Base-by-base conservation (phyloP, 2,329 filamentous ascomycete species). In the Diaporthe sp. region DNA sequence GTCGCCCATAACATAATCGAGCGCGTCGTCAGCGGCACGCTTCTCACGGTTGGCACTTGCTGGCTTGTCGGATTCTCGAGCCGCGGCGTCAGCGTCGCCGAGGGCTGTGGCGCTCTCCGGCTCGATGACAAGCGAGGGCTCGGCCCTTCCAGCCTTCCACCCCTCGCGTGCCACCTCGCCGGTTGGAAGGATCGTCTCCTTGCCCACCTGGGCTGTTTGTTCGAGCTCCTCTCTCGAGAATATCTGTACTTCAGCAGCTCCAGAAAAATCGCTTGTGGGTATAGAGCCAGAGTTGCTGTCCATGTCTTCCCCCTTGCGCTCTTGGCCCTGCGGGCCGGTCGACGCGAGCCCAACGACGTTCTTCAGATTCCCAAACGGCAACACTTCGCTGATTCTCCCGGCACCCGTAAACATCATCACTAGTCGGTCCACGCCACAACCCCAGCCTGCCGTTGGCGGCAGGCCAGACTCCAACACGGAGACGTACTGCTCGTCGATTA, bases 401-500 rank as follows among this genome's bases (percentile, higher is more conserved):
- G 92, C 89, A 0, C 94, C 95, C 1, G 93, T 91, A 80, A 98
- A 94, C 67, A 98, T 85, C 97, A 99, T 99, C 51, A 95, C 93
- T 71, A 99, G 87, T 72, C 97, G 89, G 85, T 99, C 97, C 57
- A 99, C 87, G 1, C 97, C 97, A 80, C 95, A 97, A 1, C 97
- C 97, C 97, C 97, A 99, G 6, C 97, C 97, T 0, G 96, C 97
- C 0, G 97, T 99, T 0, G 97, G 95, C n/a, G 97, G 97, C 76
- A 99, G 86, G 0, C 95, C 97, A 85, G 94, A 95, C 83, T 98
- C 95, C 70, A 99, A 85, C 5, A 94, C 95, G 79, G 93, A 90
- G 62, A 98, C 86, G 81, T 98, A 99, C 80, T 91, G 94, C 85
- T 97, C 94, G 80, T 98, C 95, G 13, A 93, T 82, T 67, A 83